phyloP scores from a whole-genome alignment of 805 yeast genomes.

The Wickerhamomyces ciferrii region DNA sequence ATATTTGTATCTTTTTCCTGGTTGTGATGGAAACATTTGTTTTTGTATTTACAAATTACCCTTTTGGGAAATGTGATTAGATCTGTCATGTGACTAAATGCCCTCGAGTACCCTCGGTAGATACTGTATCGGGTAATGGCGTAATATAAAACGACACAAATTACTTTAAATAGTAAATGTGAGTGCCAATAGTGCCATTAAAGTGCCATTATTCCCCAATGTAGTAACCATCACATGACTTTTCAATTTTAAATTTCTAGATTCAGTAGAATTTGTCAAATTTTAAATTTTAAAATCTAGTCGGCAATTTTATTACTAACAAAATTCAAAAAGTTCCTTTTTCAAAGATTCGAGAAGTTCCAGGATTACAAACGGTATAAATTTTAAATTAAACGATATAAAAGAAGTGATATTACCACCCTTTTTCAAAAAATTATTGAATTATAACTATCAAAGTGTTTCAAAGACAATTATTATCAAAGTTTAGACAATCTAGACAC shows the following conservation, averaged over 20 bases:
- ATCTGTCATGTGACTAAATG: background rate
- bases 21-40: background rate
- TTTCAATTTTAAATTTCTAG: background rate
- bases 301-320: background rate
- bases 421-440: no score
- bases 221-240: background rate
- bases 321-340: no score
- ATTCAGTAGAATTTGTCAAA: background rate
- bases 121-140: background rate
- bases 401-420: background rate
- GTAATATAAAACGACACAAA: background rate
- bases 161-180: background rate
- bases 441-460: background rate
- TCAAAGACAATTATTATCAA: background rate
- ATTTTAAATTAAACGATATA: no score
- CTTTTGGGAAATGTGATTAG: background rate
- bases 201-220: background rate
- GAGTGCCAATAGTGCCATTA: no score
- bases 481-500: background rate
- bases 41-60: background rate
- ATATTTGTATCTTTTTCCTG: background rate
- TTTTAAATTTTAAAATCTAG: background rate
- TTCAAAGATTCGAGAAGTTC: no score
- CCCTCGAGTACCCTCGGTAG: background rate
- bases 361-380: background rate